Conservation (phyloP, 129 eudicot species). For the Erigeron canadensis region DNA sequence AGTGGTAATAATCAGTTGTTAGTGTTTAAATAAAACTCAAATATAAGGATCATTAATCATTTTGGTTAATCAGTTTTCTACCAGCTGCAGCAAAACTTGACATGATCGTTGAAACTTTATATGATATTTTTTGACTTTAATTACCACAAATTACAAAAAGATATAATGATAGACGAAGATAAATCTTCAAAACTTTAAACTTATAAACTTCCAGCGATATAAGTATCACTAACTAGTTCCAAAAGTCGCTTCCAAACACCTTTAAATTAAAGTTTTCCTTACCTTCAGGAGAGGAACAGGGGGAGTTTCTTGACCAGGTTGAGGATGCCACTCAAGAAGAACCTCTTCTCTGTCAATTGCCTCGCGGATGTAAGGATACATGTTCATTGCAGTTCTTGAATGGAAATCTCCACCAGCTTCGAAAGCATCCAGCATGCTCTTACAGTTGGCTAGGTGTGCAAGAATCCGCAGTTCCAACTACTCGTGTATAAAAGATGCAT, state of each 20-base stretch:
- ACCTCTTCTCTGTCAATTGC: slow-evolving; percentile 63
- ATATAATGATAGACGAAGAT: too few species aligned
- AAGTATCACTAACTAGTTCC: not conserved
- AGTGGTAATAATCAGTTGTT: not conserved
- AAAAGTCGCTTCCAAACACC: not conserved
- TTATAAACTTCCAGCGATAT: too few species aligned
- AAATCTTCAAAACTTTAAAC: not conserved
- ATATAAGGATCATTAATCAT: not conserved
- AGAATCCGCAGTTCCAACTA: slow-evolving; percentile 96
- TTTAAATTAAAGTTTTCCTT: not conserved
- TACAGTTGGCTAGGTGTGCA: slow-evolving; percentile 93
- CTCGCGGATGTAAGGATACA: slow-evolving; percentile 90
- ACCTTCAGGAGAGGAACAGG: slow-evolving; percentile 95
- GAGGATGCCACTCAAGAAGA: slow-evolving; percentile 95
- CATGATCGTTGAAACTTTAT: not conserved
- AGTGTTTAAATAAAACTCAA: not conserved
- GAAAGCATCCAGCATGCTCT: slow-evolving; percentile 94
- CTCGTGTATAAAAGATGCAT: not conserved
- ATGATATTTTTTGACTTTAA: too few species aligned
- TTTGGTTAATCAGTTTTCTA: not conserved
- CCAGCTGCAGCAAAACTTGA: too few species aligned
- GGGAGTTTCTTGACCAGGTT: slow-evolving; percentile 91
- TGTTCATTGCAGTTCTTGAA: slow-evolving; percentile 98
- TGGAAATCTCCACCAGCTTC: slow-evolving; percentile 98
- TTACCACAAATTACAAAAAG: too few species aligned